phyloP scores from a whole-genome alignment of 306 rosid species.

The Begonia peltatifolia region DNA sequence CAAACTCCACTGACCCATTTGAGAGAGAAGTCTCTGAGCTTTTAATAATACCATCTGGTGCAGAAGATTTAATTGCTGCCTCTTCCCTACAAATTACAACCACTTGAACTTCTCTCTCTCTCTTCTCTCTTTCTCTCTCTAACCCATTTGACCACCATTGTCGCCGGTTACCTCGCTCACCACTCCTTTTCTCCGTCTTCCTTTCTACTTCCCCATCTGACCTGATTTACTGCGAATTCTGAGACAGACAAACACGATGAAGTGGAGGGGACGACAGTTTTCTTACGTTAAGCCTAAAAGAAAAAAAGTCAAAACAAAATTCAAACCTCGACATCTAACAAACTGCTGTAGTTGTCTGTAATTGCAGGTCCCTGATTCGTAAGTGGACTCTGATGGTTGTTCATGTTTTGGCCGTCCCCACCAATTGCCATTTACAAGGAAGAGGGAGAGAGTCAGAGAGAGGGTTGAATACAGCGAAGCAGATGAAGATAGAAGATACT shows the following conservation, averaged over 20 bases:
- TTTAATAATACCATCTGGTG: not conserved
- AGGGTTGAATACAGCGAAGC: constrained; percentile 52
- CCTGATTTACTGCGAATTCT: no score
- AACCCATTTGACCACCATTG: not conserved
- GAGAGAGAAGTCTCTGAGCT: no score
- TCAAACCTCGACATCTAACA: not conserved
- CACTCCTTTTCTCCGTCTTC: not conserved
- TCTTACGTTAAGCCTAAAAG: not conserved
- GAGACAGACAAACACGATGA: no score
- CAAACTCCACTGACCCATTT: no score
- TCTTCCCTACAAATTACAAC: not conserved
- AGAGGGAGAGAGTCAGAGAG: not conserved
- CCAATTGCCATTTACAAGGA: not conserved
- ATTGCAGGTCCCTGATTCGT: not conserved
- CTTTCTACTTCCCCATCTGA: not conserved
- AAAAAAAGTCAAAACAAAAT: not conserved
- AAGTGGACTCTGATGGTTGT: not conserved
- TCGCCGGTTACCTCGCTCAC: not conserved
- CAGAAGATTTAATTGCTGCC: not conserved
- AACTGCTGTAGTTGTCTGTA: not conserved
- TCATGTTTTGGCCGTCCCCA: not conserved
- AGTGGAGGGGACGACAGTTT: no score
- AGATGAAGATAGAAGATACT: constrained; percentile 12
- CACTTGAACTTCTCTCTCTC: not conserved
- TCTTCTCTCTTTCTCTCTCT: not conserved